Evolutionary conservation across 2,329 filamentous ascomycete genomes (phyloP).

Genomic region (Hypoxylon sp.): DNA sequence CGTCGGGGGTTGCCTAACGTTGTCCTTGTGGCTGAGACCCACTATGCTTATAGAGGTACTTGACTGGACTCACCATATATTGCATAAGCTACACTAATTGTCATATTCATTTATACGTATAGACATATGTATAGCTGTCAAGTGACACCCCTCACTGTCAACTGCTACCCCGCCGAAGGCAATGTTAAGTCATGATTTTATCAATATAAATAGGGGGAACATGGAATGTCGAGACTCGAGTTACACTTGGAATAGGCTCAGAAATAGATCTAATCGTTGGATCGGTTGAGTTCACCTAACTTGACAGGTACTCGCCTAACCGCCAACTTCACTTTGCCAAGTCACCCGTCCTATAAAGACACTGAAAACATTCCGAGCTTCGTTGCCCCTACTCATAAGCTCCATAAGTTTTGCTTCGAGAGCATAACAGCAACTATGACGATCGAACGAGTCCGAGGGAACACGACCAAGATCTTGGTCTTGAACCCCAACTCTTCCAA

Average conservation of each 20-base stretch:
- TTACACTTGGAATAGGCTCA: not conserved
- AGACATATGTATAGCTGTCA: conserved; percentile 19
- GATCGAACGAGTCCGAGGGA: conserved; percentile 48
- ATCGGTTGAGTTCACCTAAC: not conserved
- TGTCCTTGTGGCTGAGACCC: conserved; percentile 25
- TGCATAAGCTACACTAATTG: too few species aligned
- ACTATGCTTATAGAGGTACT: not conserved
- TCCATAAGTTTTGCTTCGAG: not conserved
- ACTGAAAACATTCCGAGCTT: not conserved
- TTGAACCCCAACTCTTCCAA: conserved; percentile 84
- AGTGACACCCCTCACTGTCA: conserved; percentile 28
- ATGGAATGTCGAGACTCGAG: not conserved
- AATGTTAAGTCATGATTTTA: not conserved
- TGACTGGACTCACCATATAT: not conserved
- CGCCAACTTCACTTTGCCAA: not conserved
- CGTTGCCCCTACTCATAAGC: not conserved
- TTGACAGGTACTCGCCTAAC: not conserved
- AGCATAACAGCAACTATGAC: conserved; percentile 43
- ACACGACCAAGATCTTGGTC: conserved; percentile 69
- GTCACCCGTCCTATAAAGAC: not conserved
- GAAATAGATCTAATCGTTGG: not conserved
- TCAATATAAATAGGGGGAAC: not conserved
- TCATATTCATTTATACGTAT: not conserved
- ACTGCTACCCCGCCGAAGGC: conserved; percentile 24
- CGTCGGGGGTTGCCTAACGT: conserved; percentile 39